Evolutionary conservation across 2,329 filamentous ascomycete species (phyloP), one percentile per base, ranked within the genome.

Genomic region (Aspergillus ustus): DNA sequence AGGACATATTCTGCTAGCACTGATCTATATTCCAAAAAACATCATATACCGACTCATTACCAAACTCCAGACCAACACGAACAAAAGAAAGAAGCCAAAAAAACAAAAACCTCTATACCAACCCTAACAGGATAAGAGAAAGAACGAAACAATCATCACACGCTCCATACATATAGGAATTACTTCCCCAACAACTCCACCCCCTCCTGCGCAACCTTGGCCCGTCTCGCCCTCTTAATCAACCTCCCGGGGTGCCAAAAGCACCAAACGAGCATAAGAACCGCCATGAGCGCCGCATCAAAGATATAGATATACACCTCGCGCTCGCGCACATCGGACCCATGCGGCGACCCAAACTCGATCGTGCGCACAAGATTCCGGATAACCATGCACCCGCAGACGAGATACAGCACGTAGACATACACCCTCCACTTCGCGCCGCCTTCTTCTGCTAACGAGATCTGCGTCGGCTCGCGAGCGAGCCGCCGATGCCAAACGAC

Each of bases 281-380:
- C 9, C 3, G 63, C 63, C 71, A 75, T 73, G 40, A 73, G 53
- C 29, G 63, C 65, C 8, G 67, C 72, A 68, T 76, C 73, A 60
- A 75, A 75, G 0, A 75, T 64, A 62, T 75, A 76, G 3, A 75
- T 71, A 61, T 67, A 71, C 17, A 31, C 71, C 63, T 76, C 74
- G 17, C 67, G 59, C 3, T 56, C 66, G 13, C 67, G 66, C 22
- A 75, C 22, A 31, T 60, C 52, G 0, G 66, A 52, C 17, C 45
- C 61, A 29, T 57, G 20, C 8, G 25, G 20, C 1, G 67, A 63
- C 5, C 64, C 70, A 57, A 75, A 76, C 56, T 76, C 67, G 28
- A 75, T 66, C 15, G 67, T 69, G 15, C 74, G 60, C 8, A 73
- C 63, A 15, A 75, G 48, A 60, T 71, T 75, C 8, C 74, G 63